Percentiles rank a stretch among this genome's conserved stretches.
Evolutionary conservation across 352 stramenopile genomes (phyloP).

Genomic region (Globisporangium mamillatum): DNA sequence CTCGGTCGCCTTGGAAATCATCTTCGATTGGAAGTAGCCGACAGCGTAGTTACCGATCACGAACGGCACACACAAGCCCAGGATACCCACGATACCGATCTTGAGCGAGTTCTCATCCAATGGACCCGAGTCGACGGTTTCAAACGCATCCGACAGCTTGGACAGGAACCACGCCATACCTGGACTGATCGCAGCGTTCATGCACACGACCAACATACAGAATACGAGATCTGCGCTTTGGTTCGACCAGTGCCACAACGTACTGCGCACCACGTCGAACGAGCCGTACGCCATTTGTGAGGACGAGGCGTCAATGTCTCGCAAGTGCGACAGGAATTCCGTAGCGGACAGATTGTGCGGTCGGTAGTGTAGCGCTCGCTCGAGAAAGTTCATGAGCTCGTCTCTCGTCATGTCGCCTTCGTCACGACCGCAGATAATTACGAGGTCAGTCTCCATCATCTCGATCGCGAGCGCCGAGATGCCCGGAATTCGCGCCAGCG

Average conservation of each 20-base stretch:
- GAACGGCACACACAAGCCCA: conserved; percentile 80
- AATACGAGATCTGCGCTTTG: conserved; percentile 70
- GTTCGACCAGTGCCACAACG: conserved; percentile 84
- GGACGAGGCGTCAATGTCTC: conserved; percentile 82
- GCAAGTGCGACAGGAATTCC: conserved; percentile 78
- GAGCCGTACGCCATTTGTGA: conserved; percentile 72
- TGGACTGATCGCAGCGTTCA: conserved; percentile 83
- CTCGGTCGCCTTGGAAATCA: conserved; percentile 87
- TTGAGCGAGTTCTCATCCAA: conserved; percentile 51
- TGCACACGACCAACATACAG: conserved; percentile 76
- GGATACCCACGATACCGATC: conserved; percentile 69
- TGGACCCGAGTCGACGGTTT: conserved; percentile 37
- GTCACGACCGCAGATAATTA: conserved; percentile 85
- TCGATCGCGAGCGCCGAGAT: conserved; percentile 82
- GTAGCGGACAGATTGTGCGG: conserved; percentile 70
- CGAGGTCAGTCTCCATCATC: conserved; percentile 88
- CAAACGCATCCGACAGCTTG: conserved; percentile 71
- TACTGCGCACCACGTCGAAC: conserved; percentile 73
- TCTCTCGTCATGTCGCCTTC: conserved; percentile 83
- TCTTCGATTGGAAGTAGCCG: conserved; percentile 89
- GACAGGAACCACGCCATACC: conserved; percentile 72
- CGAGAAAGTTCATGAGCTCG: conserved; percentile 87
- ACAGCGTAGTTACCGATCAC: conserved; percentile 84
- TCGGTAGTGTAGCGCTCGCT: conserved; percentile 77
- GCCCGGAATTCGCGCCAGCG: conserved; percentile 73